Base-by-base conservation (phyloP, 495 filamentous ascomycete species). In the Cenococcum geophilum region DNA sequence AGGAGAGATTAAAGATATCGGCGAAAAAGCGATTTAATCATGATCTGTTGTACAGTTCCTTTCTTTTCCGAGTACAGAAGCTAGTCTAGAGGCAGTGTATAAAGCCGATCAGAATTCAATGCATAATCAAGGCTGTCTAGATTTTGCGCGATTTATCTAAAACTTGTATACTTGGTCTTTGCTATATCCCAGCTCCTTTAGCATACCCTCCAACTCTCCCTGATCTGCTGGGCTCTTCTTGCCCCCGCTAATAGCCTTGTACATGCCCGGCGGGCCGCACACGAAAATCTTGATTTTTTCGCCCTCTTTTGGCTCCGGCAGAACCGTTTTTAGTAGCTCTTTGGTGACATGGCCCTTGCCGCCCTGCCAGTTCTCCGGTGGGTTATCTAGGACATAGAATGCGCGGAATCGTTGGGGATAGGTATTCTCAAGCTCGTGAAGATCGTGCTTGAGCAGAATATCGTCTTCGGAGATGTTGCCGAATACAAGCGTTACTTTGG, bases 141-240 rank as follows among this genome's bases (percentile, higher is more conserved):
- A 32, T 32, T 3, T 6, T 32, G 27, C 6, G 27, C 27, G 27
- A 32, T 32, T 6, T 10, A 45, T 45, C 69, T 89, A 98, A 74
- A 98, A 98, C 81, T 98, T 98, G 79, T 88, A 97, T 25, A 98
- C 95, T 79, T 98, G 95, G 49, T 97, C 93, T 76, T 89, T 80
- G 58, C 69, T 80, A 78, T 97, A 98, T 18, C 93, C 93, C 55
- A 98, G 75, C 72, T 97, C 91, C 81, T 91, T 88, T 69, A 98
- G 76, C 65, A 85, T 73, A 58, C 93, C 93, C 5, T 76, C 76
- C 42, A 98, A 76, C 80, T 97, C 93, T 49, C 93, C 93, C 76
- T 98, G 93, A 70, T 98, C 92, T 61, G 80, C 76, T 10, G 92
- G 92, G 71, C 85, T 90, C 74, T 86, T 86, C 86, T 97, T 98